A percentile compares a stretch with the other conserved stretches of the same genome.
Conservation (phyloP, 768 basidiomycete species). For the Termitomyces sp. region DNA sequence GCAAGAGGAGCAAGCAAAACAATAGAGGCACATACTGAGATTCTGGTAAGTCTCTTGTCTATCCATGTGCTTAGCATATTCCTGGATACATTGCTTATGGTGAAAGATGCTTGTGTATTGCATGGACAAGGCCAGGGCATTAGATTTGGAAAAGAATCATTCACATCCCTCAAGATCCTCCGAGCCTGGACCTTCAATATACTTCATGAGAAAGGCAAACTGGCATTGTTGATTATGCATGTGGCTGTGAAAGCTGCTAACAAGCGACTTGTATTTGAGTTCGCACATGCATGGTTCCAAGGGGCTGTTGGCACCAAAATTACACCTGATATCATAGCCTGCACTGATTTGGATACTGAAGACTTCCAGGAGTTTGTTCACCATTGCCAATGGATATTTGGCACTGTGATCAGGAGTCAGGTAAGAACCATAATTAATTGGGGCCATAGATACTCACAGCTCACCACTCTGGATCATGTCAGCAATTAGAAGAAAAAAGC, state of each 20-base stretch:
- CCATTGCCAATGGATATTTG: conserved; percentile 20
- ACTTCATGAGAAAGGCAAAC: background rate
- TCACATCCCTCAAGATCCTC: conserved; percentile 25
- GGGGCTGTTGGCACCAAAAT: conserved; percentile 15
- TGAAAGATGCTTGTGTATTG: conserved; percentile 18
- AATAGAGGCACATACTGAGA: conserved; percentile 2
- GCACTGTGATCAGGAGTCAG: too few relatives aligned
- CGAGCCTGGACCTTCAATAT: conserved; percentile 21
- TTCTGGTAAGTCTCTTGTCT: background rate
- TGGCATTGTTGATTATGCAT: conserved; percentile 20
- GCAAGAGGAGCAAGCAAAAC: background rate
- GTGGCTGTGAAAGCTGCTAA: conserved; percentile 21
- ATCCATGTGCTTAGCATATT: conserved; percentile 7
- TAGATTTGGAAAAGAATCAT: conserved; percentile 19
- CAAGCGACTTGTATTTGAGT: conserved; percentile 5
- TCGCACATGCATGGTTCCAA: conserved; percentile 10
- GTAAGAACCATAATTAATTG: too few relatives aligned
- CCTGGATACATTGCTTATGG: conserved; percentile 18
- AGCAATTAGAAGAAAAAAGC: too few relatives aligned
- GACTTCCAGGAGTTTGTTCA: conserved; percentile 11
- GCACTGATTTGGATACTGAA: conserved; percentile 11
- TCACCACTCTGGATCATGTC: conserved; percentile 14
- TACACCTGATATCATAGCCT: conserved; percentile 22
- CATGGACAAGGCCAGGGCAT: conserved; percentile 15
- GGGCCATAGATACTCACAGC: conserved; percentile 8